A percentile compares a stretch with the other conserved stretches of the same genome.
These are phyloP conservation scores for Hyaloperonospora arabidopsidis DNA, from an alignment of 352 stramenopile genomes.

Conservation along the genomic window DNA sequence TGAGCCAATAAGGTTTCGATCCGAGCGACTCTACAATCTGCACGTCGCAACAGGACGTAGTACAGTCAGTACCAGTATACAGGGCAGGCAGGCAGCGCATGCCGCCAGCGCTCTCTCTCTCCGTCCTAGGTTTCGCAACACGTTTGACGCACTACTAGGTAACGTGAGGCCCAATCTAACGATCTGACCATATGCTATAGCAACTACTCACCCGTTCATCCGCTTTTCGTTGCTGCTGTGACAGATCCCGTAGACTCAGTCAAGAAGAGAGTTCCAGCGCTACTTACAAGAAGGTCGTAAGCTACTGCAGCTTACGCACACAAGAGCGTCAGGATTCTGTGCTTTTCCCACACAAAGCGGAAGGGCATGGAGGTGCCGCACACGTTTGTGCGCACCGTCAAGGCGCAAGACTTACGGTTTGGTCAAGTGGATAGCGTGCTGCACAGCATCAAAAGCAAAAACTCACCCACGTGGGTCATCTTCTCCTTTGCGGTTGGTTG, in stretches of 20 bases:
- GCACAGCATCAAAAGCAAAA: constrained; percentile 55
- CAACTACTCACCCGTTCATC: too few relatives aligned
- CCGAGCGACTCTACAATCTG: constrained; percentile 30
- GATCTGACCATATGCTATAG: too few relatives aligned
- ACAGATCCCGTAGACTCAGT: constrained; percentile 22
- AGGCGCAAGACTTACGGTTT: constrained; percentile 71
- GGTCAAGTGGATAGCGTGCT: constrained; percentile 68
- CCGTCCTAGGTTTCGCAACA: constrained; percentile 5
- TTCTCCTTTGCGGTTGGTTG: constrained; percentile 63
- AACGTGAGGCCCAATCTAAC: background rate
- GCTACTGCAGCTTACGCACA: constrained; percentile 13
- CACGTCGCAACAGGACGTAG: constrained; percentile 19
- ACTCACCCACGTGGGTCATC: constrained; percentile 63
- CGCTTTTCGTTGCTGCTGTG: background rate
- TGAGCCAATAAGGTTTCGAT: constrained; percentile 11
- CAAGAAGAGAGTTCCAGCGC: constrained; percentile 1
- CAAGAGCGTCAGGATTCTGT: constrained; percentile 29
- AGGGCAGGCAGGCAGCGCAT: constrained; percentile 24
- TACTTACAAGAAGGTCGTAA: constrained; percentile 6
- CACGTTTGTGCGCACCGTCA: constrained; percentile 80
- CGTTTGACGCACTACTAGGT: constrained; percentile 12
- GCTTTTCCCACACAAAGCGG: constrained; percentile 31
- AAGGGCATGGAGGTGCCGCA: constrained; percentile 55
- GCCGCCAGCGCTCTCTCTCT: constrained; percentile 19
- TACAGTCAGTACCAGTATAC: constrained; percentile 15